Evolutionary conservation across 495 filamentous ascomycete species (phyloP).

Genomic region (Trichoderma asperelloides): DNA sequence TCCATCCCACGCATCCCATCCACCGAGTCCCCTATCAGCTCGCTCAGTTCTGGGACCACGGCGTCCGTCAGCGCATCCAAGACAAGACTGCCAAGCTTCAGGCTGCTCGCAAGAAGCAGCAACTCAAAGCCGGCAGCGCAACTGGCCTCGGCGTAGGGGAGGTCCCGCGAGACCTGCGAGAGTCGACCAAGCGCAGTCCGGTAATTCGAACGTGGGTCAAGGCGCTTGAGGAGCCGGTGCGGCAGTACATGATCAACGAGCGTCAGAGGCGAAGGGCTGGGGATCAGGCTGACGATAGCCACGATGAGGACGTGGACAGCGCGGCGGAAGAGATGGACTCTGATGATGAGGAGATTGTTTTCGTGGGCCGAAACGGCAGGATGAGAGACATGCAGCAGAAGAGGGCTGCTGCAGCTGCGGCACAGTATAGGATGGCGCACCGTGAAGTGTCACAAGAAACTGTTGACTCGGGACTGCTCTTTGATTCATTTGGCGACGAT

Average conservation of each 20-base stretch:
- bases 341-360: slow-evolving; percentile 89
- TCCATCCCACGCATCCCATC: slow-evolving; percentile 67
- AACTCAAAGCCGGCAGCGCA: slow-evolving; percentile 28
- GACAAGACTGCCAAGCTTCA: slow-evolving; percentile 24
- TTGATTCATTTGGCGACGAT: slow-evolving; percentile 66
- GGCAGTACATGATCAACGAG: slow-evolving; percentile 29
- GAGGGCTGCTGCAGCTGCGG: slow-evolving; percentile 14
- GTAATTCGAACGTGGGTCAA: slow-evolving; percentile 39
- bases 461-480: slow-evolving; percentile 64
- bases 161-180: slow-evolving; percentile 51
- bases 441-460: slow-evolving; percentile 40
- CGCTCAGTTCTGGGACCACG: slow-evolving; percentile 76
- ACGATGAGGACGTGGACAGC: slow-evolving; percentile 38
- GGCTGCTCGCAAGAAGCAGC: slow-evolving; percentile 27
- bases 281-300: slow-evolving; percentile 3
- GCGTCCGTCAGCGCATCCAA: slow-evolving; percentile 44
- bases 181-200: slow-evolving; percentile 38
- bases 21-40: slow-evolving; percentile 81
- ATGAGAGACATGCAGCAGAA: slow-evolving; percentile 47
- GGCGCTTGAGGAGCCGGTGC: slow-evolving; percentile 39
- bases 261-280: slow-evolving; percentile 17
- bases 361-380: slow-evolving; percentile 68
- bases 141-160: slow-evolving; percentile 27
- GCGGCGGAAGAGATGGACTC: slow-evolving; percentile 43
- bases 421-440: slow-evolving; percentile 27